Conservation (phyloP, 2,329 filamentous ascomycete species). For the Sporothrix variecibatus region DNA sequence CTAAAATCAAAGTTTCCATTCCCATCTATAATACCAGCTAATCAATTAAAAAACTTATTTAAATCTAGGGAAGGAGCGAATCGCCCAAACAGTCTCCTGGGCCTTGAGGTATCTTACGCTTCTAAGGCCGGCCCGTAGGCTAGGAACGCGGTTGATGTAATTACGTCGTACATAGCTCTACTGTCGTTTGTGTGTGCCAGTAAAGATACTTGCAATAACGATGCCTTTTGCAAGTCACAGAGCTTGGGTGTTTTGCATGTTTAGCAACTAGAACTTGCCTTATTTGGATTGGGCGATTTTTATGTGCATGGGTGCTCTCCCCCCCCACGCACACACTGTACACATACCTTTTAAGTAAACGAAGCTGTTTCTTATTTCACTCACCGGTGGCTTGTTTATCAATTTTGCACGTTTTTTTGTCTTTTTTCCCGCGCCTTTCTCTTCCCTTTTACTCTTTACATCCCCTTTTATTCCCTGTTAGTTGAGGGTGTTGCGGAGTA, state of each 20-base stretch:
- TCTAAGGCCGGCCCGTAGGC: background rate
- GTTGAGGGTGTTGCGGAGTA: background rate
- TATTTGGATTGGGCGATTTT: background rate
- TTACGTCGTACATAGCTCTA: background rate
- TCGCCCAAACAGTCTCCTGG: background rate
- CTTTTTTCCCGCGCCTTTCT: background rate
- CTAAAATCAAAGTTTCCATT: no score
- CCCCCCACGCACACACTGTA: background rate
- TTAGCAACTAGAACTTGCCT: background rate
- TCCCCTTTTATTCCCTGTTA: background rate
- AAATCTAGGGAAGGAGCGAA: background rate
- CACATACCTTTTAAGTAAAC: background rate
- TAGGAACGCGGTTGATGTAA: background rate
- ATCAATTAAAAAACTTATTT: no score
- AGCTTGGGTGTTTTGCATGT: background rate
- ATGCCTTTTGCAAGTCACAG: background rate
- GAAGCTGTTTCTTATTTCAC: background rate
- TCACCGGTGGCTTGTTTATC: slow-evolving; percentile 5
- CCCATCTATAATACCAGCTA: no score
- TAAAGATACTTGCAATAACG: background rate
- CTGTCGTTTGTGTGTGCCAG: background rate
- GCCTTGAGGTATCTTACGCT: background rate
- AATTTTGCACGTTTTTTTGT: background rate
- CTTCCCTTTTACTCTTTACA: background rate
- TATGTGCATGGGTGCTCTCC: background rate